Base-by-base conservation (phyloP, 768 basidiomycete genomes). In the Hemileccinum rubropunctum region DNA sequence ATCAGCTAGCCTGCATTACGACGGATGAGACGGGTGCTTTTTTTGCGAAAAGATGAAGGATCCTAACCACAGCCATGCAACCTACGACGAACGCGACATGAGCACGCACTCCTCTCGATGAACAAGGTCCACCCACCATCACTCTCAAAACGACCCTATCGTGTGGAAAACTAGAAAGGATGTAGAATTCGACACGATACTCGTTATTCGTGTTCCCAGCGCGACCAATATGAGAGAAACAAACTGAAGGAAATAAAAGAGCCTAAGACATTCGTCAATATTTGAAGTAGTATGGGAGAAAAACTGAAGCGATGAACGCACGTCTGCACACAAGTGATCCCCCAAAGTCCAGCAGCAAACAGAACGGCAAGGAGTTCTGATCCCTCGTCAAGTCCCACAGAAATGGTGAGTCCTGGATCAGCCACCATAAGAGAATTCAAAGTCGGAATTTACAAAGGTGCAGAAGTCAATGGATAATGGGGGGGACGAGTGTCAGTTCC, bases 271-370 rank as follows among this genome's bases (percentile, higher is more conserved):
- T 18, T 0, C 8, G 27, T 40, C 20, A 48, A 14, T 12, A 30
- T 20, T 17, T 12, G 23, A 8, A 27, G 34, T 20, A 13, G 35
- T 7, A 42, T 23, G 6, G 23, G 23, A 11, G 12, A 17, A 37
- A 28, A 18, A 35, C 20, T 18, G 18, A 7, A 40, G 13, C 1
- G 27, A 50, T 36, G 39, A 34, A 50, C 52, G 23, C 34, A 61
- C 60, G 60, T 51, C 30, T 60, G 59, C 6, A 51, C 47, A 39
- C 59, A 60, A 34, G 59, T 62, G 39, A 62, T 52, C 7, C 60
- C 60, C 60, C 60, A 60, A 11, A 60, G 60, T 18, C 52, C 59
- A 32, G 62, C 57, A 20, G 60, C 42, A 39, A 59, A 45, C 10
- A 60, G 14, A 35, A 51, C 42, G 3, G 47, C 52, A 39, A 60